These are phyloP conservation scores for Rhizopogon vesiculosus DNA, from an alignment of 768 basidiomycete species.

Conservation along the genomic window DNA sequence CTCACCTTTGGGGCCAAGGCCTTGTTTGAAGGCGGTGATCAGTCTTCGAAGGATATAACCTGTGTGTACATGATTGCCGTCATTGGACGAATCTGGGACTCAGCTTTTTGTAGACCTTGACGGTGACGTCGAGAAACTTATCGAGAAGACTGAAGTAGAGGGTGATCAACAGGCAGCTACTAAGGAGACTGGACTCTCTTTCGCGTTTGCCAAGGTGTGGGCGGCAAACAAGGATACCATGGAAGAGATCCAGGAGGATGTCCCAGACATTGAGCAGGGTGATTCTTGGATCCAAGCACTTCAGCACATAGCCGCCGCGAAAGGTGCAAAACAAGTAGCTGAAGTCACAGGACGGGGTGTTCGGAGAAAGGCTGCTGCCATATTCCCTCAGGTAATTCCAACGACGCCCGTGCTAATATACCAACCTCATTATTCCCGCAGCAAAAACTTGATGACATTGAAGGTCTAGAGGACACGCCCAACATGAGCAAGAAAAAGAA, in stretches of 20 bases:
- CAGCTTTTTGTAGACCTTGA: conserved; percentile 54
- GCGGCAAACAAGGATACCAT: conserved; percentile 68
- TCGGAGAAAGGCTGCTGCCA: conserved; percentile 62
- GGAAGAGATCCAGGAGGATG: conserved; percentile 60
- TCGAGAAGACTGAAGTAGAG: conserved; percentile 80
- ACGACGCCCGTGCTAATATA: not conserved
- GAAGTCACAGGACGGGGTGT: conserved; percentile 69
- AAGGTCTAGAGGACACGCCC: conserved; percentile 33
- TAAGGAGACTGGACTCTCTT: conserved; percentile 53
- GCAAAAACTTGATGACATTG: conserved; percentile 29
- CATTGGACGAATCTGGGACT: not conserved
- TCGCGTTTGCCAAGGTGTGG: conserved; percentile 93
- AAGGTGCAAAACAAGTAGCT: conserved; percentile 36
- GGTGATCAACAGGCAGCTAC: conserved; percentile 47
- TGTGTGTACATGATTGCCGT: conserved; percentile 40
- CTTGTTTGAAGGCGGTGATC: conserved; percentile 66
- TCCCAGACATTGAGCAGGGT: conserved; percentile 41
- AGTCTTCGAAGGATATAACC: conserved; percentile 55
- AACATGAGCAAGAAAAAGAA: conserved; percentile 33
- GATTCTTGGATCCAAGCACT: conserved; percentile 85
- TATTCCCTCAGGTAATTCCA: conserved; percentile 32
- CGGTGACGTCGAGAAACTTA: conserved; percentile 78
- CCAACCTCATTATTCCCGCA: conserved; percentile 5
- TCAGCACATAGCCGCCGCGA: conserved; percentile 40
- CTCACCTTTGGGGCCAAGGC: conserved; percentile 86